Evolutionary conservation across 2,329 filamentous ascomycete genomes (phyloP), one percentile per base, ranked within the genome.

Genomic region (Epichloe hybrida): DNA sequence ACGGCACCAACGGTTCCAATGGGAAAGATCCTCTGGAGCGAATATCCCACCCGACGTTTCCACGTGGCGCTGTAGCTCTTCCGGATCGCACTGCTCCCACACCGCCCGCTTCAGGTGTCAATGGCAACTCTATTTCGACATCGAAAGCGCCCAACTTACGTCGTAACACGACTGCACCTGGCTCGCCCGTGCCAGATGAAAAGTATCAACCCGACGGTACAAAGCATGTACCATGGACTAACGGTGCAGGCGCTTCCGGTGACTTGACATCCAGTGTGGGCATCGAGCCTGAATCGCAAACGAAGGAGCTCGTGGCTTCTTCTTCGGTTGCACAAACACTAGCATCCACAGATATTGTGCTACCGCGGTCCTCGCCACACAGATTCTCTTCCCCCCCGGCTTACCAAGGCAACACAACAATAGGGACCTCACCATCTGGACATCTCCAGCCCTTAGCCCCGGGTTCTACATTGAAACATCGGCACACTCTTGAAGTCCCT

Each of bases 401-500:
- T 59, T 79, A 80, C 58, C 68, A 70, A 50, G 63, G 66, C 49
- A 60, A 63, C 34, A 59, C 66, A 17, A 64, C 64, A 41, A 62
- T 67, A 38, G 66, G 65, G 34, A 63, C 69, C 34, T 71, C 74
- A 12, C 69, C 75, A 1, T 75, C 78, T n/a, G 69, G 69, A 3
- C 69, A 74, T 52, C 65, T 74, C 43, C 74, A 81, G 39, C 71
- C 79, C 8, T 58, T 62, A 3, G 43, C 55, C 38, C 50, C 58
- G 23, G 72, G 74, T 13, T 70, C 77, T 20, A 76, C 79, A 50
- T 70, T 91, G 46, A 84, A 85, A 65, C 88, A 95, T 54, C 81
- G 90, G 56, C 86, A 95, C 68, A 95, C 88, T 0, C 75, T 96
- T 27, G 88, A 95, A 66, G 88, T 95, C 0, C 89, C 90, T 7